These are phyloP conservation scores for Termitomyces sp. DNA, from an alignment of 768 basidiomycete species.

Conservation along the genomic window DNA sequence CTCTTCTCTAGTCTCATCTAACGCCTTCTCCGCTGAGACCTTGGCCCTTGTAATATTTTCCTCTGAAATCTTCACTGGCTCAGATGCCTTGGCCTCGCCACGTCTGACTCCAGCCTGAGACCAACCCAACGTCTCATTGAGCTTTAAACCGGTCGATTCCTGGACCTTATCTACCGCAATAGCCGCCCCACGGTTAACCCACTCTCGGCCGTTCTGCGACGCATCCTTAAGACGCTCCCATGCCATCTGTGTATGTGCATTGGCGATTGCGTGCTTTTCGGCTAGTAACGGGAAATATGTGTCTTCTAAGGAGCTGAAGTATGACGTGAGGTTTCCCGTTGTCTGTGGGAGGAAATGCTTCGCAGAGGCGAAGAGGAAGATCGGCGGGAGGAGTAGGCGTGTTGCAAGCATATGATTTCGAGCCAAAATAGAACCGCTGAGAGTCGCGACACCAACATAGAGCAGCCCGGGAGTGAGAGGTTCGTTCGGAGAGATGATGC, in stretches of 20 bases:
- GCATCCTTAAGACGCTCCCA: conserved; percentile 53
- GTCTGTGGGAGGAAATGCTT: conserved; percentile 88
- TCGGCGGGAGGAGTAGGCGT: conserved; percentile 72
- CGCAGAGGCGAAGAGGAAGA: conserved; percentile 63
- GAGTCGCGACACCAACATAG: conserved; percentile 84
- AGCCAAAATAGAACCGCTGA: conserved; percentile 83
- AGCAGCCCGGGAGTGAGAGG: conserved; percentile 84
- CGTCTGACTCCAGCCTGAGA: conserved; percentile 15
- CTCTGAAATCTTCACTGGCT: conserved; percentile 22
- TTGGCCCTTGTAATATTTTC: conserved; percentile 16
- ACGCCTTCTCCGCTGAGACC: conserved; percentile 16
- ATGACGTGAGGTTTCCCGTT: conserved; percentile 59
- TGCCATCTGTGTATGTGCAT: conserved; percentile 55
- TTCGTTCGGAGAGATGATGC: conserved; percentile 76
- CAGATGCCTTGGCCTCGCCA: conserved; percentile 19
- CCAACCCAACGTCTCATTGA: conserved; percentile 55
- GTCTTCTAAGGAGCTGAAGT: conserved; percentile 67
- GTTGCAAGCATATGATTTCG: conserved; percentile 68
- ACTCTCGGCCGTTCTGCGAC: conserved; percentile 39
- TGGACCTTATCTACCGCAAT: conserved; percentile 52
- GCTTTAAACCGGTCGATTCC: conserved; percentile 66
- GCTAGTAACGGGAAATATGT: conserved; percentile 64
- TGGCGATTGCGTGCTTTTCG: conserved; percentile 59
- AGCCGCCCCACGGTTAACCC: conserved; percentile 39
- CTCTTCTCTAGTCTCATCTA: conserved; percentile 18